These are phyloP conservation scores for Cladosporium oxysporum DNA, from an alignment of 2,329 filamentous ascomycete genomes.

Conservation along the genomic window DNA sequence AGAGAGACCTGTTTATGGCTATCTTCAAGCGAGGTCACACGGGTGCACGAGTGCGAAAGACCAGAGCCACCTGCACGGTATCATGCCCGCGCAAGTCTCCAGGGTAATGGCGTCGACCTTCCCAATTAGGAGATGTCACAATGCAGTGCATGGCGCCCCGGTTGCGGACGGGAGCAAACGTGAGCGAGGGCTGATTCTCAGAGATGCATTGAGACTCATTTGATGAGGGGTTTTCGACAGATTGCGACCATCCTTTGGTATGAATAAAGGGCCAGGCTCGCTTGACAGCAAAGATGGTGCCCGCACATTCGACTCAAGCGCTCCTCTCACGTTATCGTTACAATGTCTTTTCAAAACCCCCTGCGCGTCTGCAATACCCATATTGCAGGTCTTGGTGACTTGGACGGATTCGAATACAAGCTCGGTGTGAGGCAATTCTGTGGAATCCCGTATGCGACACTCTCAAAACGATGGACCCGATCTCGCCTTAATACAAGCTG, in stretches of 20 bases:
- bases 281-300: neutral
- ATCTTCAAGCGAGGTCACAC: neutral
- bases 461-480: neutral
- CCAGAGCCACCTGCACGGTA: neutral
- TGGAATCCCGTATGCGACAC: neutral
- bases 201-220: neutral
- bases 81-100: neutral
- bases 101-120: neutral
- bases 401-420: neutral
- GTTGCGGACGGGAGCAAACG: neutral
- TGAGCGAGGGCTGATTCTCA: neutral
- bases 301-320: neutral
- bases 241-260: neutral
- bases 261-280: neutral
- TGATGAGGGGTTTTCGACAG: neutral
- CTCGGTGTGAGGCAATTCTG: neutral
- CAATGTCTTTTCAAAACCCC: neutral
- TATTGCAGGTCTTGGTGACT: neutral
- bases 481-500: neutral
- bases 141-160: neutral
- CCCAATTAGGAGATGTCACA: neutral
- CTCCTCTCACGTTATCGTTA: neutral
- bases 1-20: neutral
- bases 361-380: neutral
- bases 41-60: neutral